Conservation (phyloP, 495 filamentous ascomycete genomes). For the Penicillium subrubescens region DNA sequence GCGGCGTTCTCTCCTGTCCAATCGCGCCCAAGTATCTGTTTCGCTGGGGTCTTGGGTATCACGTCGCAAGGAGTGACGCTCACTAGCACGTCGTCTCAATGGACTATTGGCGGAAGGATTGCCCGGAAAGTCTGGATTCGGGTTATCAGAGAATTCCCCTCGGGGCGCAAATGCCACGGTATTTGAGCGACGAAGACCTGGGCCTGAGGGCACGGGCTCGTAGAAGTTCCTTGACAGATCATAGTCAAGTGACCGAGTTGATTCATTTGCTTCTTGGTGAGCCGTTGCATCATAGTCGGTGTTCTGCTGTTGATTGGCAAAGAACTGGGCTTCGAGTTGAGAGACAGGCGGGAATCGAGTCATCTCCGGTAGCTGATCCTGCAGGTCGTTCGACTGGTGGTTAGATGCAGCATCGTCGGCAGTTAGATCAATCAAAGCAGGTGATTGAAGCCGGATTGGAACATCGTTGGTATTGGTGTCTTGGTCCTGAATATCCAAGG, state of each 20-base stretch:
- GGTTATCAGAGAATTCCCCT: background rate
- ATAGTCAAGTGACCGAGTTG: background rate
- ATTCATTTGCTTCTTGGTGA: background rate
- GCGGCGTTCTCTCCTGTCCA: slow-evolving; percentile 25
- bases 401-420: slow-evolving; percentile 26
- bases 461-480: background rate
- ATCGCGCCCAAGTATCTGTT: slow-evolving; percentile 22
- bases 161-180: slow-evolving; percentile 19
- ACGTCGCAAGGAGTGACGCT: slow-evolving; percentile 27
- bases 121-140: background rate
- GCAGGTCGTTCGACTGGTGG: background rate
- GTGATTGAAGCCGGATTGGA: background rate
- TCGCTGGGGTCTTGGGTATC: slow-evolving; percentile 12
- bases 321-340: slow-evolving; percentile 44
- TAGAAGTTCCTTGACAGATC: background rate
- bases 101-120: background rate
- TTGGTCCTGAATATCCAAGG: background rate
- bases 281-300: background rate
- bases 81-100: slow-evolving; percentile 30
- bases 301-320: slow-evolving; percentile 27
- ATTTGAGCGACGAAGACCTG: slow-evolving; percentile 30
- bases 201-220: background rate
- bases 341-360: slow-evolving; percentile 48
- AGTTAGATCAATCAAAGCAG: slow-evolving; percentile 24
- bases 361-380: slow-evolving; percentile 26